Evolutionary conservation across 2,329 filamentous ascomycete species (phyloP).

Genomic region (Nothophoma quercina): DNA sequence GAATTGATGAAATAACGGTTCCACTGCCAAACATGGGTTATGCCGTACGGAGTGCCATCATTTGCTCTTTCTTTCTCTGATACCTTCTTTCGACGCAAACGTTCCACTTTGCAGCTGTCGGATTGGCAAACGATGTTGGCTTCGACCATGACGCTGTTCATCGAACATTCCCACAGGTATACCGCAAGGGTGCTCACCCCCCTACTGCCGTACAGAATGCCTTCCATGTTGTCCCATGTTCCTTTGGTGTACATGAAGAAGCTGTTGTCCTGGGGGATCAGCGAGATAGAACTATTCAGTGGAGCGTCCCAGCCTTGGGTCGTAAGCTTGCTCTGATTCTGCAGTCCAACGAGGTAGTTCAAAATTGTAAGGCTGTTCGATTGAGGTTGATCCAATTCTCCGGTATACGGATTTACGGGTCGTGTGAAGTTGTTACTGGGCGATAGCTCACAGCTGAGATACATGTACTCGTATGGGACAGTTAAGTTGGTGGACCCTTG

Average conservation of each 20-base stretch:
- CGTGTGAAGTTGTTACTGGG: slow-evolving; percentile 3
- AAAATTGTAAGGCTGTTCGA: neutral
- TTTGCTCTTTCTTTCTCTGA: neutral
- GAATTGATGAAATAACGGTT: neutral
- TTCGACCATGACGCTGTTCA: slow-evolving; percentile 13
- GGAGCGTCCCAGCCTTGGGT: neutral
- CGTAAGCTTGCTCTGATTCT: neutral
- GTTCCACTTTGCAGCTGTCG: neutral
- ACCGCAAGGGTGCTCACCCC: neutral
- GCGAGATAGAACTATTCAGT: neutral
- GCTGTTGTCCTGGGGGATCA: no score
- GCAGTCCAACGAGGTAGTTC: slow-evolving; percentile 6
- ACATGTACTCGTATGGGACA: slow-evolving; percentile 14
- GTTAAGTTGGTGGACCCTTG: slow-evolving; percentile 2
- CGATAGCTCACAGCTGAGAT: slow-evolving; percentile 7
- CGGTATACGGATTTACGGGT: no score
- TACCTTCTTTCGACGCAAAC: slow-evolving; percentile 3
- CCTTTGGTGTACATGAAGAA: neutral
- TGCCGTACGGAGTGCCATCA: neutral
- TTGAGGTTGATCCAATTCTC: neutral
- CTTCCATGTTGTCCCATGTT: neutral
- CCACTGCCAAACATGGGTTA: neutral
- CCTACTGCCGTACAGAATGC: slow-evolving; percentile 4
- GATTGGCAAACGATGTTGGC: slow-evolving; percentile 4
- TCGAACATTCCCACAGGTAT: slow-evolving; percentile 14